Percentiles rank a stretch among this genome's conserved stretches.
Evolutionary conservation across 768 basidiomycete genomes (phyloP).

Genomic region (Mycena venus): DNA sequence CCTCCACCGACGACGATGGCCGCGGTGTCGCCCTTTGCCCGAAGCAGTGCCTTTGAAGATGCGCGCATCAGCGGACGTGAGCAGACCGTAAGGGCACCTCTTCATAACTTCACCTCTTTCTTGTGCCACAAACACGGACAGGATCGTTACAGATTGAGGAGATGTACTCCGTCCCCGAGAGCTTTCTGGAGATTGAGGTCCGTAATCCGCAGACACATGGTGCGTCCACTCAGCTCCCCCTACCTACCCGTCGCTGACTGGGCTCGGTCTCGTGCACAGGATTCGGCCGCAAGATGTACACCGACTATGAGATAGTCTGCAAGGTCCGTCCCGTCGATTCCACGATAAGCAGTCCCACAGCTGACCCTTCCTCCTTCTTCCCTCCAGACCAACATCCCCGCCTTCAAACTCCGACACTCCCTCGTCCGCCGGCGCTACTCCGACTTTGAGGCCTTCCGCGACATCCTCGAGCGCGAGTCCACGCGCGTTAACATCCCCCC

Average conservation of each 20-base stretch:
- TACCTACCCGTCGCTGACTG: not conserved
- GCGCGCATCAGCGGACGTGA: conserved; percentile 63
- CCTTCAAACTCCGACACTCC: conserved; percentile 97
- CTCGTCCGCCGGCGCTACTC: conserved; percentile 90
- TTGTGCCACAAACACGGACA: conserved; percentile 43
- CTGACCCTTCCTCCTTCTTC: not conserved
- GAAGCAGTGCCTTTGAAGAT: conserved; percentile 70
- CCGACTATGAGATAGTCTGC: conserved; percentile 98
- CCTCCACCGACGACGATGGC: conserved; percentile 47
- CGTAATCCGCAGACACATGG: conserved; percentile 98
- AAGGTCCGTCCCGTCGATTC: conserved; percentile 69
- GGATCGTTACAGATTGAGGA: conserved; percentile 83
- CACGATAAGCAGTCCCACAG: conserved; percentile 6
- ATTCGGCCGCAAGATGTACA: conserved; percentile 98
- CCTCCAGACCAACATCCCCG: conserved; percentile 95
- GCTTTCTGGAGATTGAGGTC: conserved; percentile 97
- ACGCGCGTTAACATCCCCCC: conserved; percentile 98
- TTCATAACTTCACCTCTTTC: conserved; percentile 25
- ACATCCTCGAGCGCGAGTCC: conserved; percentile 96
- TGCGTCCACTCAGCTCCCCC: conserved; percentile 48
- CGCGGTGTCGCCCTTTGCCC: conserved; percentile 73
- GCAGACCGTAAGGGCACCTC: conserved; percentile 63
- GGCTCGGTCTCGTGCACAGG: conserved; percentile 58
- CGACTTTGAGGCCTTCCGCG: conserved; percentile 97
- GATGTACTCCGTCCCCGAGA: conserved; percentile 98